Conservation (phyloP, 371 early-diverging fungal species). For the Actinomortierella ambigua region DNA sequence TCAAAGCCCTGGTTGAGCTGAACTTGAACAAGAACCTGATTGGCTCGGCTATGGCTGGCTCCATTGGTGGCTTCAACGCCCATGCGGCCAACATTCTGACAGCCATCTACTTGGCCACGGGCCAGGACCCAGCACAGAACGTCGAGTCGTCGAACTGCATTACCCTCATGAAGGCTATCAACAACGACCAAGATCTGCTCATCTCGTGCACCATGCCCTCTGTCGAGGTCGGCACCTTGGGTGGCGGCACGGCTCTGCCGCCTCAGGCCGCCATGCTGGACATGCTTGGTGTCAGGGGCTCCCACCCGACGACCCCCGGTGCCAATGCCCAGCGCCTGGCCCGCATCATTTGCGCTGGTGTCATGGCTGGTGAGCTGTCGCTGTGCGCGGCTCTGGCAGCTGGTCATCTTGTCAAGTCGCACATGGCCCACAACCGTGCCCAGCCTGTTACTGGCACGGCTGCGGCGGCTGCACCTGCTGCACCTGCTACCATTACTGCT, state of each 20-base stretch:
- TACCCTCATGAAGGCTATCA: conserved; percentile 91
- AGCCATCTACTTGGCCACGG: conserved; percentile 94
- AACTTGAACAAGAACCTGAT: conserved; percentile 91
- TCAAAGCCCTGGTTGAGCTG: conserved; percentile 76
- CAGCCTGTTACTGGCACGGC: conserved; percentile 25
- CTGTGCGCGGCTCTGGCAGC: conserved; percentile 86
- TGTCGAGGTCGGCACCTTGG: conserved; percentile 95
- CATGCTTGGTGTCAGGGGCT: conserved; percentile 88
- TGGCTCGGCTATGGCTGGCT: conserved; percentile 96
- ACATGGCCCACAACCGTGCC: conserved; percentile 84
- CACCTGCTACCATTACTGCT: conserved; percentile 26
- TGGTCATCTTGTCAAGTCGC: conserved; percentile 85
- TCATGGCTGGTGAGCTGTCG: conserved; percentile 97
- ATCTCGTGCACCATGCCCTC: conserved; percentile 96
- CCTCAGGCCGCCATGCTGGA: conserved; percentile 92
- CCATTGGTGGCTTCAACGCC: conserved; percentile 95
- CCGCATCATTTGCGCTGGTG: conserved; percentile 88
- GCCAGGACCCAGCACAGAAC: conserved; percentile 98
- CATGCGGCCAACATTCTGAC: conserved; percentile 97
- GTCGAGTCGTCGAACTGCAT: conserved; percentile 96
- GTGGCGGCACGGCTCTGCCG: conserved; percentile 92
- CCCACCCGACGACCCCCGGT: conserved; percentile 85
- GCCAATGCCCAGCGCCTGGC: conserved; percentile 89
- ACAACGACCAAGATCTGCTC: conserved; percentile 77
- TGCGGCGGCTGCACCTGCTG: conserved; percentile 20